Evolutionary conservation across 2,329 filamentous ascomycete species (phyloP).

Genomic region (Gaeumannomyces sp.): DNA sequence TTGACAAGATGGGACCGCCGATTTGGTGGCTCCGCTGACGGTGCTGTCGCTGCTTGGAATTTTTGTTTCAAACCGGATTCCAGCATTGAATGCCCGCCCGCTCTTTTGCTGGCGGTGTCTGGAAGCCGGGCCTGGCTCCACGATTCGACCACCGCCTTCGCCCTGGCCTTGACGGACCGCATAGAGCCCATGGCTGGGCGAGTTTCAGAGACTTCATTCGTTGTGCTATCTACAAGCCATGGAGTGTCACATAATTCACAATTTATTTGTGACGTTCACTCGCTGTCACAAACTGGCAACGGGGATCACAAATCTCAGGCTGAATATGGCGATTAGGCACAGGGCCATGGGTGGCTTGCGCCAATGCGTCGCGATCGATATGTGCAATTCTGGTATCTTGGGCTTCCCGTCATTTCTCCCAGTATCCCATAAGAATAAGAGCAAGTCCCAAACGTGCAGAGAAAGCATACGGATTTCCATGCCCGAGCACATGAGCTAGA

Average conservation of each 20-base stretch:
- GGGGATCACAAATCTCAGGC: not conserved
- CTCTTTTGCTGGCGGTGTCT: not conserved
- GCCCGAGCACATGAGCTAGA: not conserved
- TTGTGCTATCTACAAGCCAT: not conserved
- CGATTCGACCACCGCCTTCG: not conserved
- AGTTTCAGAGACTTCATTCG: not conserved
- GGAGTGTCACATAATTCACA: not conserved
- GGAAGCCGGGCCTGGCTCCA: not conserved
- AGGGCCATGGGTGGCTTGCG: not conserved
- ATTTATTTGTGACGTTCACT: not conserved
- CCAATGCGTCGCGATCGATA: not conserved
- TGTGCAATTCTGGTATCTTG: constrained; percentile 2
- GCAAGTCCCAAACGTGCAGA: not conserved
- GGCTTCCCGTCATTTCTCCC: not conserved
- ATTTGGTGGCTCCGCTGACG: too few species aligned
- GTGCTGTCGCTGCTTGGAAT: not conserved
- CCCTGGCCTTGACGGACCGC: not conserved
- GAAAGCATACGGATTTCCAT: not conserved
- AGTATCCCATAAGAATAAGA: constrained; percentile 1
- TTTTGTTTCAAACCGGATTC: constrained; percentile 7
- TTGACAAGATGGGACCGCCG: not conserved
- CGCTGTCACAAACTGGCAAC: not conserved
- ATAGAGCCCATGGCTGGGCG: not conserved
- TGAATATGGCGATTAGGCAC: not conserved
- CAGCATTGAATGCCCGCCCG: not conserved